These are phyloP conservation scores for Apocynum venetum DNA, from an alignment of 257 asterid species.

Conservation along the genomic window DNA sequence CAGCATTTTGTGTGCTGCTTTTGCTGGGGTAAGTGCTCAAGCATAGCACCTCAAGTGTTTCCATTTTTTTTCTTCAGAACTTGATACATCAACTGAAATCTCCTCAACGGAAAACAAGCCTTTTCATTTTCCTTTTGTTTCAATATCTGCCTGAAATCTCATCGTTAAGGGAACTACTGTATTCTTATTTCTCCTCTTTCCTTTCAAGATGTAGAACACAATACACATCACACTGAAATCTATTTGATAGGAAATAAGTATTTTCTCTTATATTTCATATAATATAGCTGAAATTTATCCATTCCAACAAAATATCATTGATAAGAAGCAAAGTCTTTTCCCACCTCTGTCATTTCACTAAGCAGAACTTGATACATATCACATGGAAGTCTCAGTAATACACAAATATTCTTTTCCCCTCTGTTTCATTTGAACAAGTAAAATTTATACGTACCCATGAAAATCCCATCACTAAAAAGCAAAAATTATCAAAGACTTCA, in stretches of 20 bases:
- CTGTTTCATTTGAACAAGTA: neutral
- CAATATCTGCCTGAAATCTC: neutral
- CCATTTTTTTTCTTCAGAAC: neutral
- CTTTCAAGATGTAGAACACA: neutral
- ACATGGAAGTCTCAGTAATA: neutral
- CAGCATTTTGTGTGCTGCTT: constrained; percentile 71
- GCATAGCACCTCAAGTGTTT: neutral
- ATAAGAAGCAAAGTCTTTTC: neutral
- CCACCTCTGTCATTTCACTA: neutral
- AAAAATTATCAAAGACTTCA: too few relatives aligned
- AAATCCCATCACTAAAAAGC: neutral
- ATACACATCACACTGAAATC: neutral
- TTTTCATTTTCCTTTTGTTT: neutral
- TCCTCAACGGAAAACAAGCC: neutral
- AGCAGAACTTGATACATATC: neutral
- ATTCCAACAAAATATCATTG: neutral
- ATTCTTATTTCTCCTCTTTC: neutral
- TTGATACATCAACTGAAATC: neutral
- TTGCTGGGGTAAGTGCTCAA: constrained; percentile 55
- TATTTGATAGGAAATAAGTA: neutral
- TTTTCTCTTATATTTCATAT: neutral
- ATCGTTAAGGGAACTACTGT: neutral
- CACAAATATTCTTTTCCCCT: neutral
- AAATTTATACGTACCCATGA: neutral
- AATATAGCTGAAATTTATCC: neutral